phyloP scores from a whole-genome alignment of 305 asterid genomes.

The Fraxinus nigra region DNA sequence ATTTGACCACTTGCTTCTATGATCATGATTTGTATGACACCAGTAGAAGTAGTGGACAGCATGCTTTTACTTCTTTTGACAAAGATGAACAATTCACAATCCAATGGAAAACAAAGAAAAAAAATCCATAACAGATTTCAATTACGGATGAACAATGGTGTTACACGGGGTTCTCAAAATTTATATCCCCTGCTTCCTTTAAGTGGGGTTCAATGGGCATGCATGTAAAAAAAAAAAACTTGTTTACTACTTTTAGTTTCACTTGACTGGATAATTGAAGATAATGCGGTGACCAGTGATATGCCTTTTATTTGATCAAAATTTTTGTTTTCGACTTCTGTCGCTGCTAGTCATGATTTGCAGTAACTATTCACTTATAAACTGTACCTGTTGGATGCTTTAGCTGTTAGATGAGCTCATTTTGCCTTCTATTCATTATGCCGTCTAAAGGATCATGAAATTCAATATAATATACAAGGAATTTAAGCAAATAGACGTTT shows the following conservation, averaged over 20 bases:
- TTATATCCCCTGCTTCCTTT: background rate
- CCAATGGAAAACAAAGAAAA: background rate
- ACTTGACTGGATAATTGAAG: background rate
- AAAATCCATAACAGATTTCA: background rate
- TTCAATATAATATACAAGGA: background rate
- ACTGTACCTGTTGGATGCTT: background rate
- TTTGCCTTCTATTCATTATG: background rate
- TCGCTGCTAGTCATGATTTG: background rate
- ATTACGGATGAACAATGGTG: background rate
- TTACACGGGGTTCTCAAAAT: background rate
- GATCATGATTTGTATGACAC: background rate
- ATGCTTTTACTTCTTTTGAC: background rate
- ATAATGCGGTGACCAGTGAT: background rate
- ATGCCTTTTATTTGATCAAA: background rate
- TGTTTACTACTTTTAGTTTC: background rate
- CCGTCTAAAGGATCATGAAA: background rate
- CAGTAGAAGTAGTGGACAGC: conserved; percentile 1
- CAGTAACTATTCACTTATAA: background rate
- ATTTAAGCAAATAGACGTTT: background rate
- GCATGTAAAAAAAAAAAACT: conserved; percentile 3
- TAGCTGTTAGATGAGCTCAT: background rate
- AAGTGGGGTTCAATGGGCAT: background rate
- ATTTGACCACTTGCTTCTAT: conserved; percentile 16
- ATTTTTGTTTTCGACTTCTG: background rate
- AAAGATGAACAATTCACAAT: background rate